Evolutionary conservation across 495 filamentous ascomycete genomes (phyloP).

Genomic region (Hypoxylon perforatum): DNA sequence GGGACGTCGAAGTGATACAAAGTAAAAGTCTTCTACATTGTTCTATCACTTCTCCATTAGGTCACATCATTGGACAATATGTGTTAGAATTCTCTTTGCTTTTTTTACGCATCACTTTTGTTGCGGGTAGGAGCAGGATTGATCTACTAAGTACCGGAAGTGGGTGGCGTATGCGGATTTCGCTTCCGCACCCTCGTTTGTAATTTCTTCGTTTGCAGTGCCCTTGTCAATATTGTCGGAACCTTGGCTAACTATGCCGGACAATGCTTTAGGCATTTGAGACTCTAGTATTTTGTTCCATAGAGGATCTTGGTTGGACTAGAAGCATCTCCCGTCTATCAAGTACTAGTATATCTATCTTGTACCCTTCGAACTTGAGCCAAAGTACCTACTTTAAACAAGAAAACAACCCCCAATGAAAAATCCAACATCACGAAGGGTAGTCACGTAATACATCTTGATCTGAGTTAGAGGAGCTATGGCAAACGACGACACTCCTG

Average conservation of each 20-base stretch:
- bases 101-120: not conserved
- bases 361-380: not conserved
- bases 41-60: too few relatives aligned
- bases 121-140: not conserved
- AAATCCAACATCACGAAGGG: not conserved
- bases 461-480: not conserved
- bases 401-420: not conserved
- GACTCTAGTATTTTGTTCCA: too few relatives aligned
- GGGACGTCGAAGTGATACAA: too few relatives aligned
- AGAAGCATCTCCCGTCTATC: too few relatives aligned
- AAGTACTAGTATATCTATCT: too few relatives aligned
- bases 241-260: too few relatives aligned
- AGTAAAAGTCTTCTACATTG: too few relatives aligned
- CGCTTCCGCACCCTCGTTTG: not conserved
- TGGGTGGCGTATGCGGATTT: not conserved
- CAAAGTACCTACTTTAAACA: not conserved
- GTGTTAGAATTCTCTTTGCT: too few relatives aligned
- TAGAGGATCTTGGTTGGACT: too few relatives aligned
- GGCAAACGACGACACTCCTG: not conserved
- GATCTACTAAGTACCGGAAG: not conserved
- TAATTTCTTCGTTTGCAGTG: not conserved
- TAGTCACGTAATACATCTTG: not conserved
- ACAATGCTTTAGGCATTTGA: too few relatives aligned
- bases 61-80: too few relatives aligned
- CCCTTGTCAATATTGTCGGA: too few relatives aligned